phyloP scores from a whole-genome alignment of 495 filamentous ascomycete species.

The Penicillium crystallinum region DNA sequence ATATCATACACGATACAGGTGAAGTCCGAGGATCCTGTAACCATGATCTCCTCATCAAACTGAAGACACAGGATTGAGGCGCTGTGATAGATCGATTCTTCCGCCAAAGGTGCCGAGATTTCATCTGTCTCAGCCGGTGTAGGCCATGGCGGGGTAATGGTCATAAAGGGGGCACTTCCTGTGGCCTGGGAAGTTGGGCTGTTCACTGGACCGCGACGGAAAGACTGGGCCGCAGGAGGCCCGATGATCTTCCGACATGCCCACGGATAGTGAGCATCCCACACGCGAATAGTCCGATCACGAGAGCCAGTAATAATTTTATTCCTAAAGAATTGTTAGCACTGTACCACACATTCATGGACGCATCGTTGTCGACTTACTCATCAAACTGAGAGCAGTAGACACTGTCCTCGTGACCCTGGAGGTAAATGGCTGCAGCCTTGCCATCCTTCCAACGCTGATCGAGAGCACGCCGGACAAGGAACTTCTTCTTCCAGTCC shows the following conservation, averaged over 20 bases:
- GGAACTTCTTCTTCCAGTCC: constrained; percentile 85
- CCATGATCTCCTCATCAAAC: constrained; percentile 85
- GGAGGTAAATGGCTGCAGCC: constrained; percentile 77
- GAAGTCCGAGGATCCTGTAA: constrained; percentile 89
- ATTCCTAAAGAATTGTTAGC: constrained; percentile 42
- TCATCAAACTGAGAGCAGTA: constrained; percentile 98
- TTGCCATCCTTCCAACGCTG: constrained; percentile 72
- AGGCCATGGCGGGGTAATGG: constrained; percentile 38
- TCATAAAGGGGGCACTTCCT: constrained; percentile 41
- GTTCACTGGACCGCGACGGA: constrained; percentile 30
- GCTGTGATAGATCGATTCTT: constrained; percentile 56
- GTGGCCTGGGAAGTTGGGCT: constrained; percentile 34
- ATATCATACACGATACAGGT: constrained; percentile 92
- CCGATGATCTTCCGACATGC: constrained; percentile 78
- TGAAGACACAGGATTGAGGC: constrained; percentile 92
- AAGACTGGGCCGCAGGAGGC: constrained; percentile 28
- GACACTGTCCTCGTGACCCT: constrained; percentile 89
- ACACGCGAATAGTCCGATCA: constrained; percentile 90
- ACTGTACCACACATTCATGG: background rate
- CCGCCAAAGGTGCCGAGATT: constrained; percentile 27
- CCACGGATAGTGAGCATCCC: constrained; percentile 80
- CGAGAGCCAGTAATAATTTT: constrained; percentile 97
- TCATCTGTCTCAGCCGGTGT: constrained; percentile 25
- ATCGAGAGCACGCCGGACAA: constrained; percentile 67
- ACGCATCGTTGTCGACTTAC: constrained; percentile 47